Evolutionary conservation across 1,284 basidiomycete species (phyloP), one percentile per base, ranked within the genome.

Genomic region (Tilletia caries): DNA sequence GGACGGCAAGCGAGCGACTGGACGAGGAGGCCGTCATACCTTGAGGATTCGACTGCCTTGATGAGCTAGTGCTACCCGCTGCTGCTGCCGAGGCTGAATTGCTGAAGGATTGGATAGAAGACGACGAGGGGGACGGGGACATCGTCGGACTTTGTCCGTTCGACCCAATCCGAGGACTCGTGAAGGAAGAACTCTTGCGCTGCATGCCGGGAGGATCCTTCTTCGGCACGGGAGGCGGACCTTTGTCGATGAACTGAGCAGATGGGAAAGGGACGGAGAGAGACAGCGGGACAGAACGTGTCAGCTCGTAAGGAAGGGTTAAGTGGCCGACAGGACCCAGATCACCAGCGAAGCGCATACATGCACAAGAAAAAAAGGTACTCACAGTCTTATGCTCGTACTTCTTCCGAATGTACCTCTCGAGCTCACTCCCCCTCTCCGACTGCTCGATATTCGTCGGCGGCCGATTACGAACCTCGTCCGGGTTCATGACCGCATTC

Each of bases 331-430:
- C n/a, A n/a, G n/a, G n/a, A n/a, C n/a, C n/a, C 37, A 41, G 37
- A 41, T 10, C 37, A 41, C 37, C 37, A 41, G 8, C 20, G 48
- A 50, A 20, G 48, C 48, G 15, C 33, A 37, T n/a, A 37, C 13
- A 3, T 10, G 23, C 5, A 50, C 4, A 50, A 18, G 6, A 50
- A 20, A 50, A 20, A 18, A 18, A 18, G 25, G 25, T 23, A 34
- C 58, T 33, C 58, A 62, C 58, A 27, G 27, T 62, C 13, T 62
- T 62, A 32, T 68, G 75, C 72, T 84, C 81, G 76, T 68, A 86
- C 87, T 77, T 84, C 89, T 90, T 86, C 73, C 92, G 88, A 74
- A 93, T 92, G 84, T 88, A 93, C 79, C 89, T 89, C 83, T 93
- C 92, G 37, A 93, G 86, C 71, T 93, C 92, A 73, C 90, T 91